Base-by-base conservation (phyloP, 1,284 basidiomycete species). In the Paramarasmius palmivorus region DNA sequence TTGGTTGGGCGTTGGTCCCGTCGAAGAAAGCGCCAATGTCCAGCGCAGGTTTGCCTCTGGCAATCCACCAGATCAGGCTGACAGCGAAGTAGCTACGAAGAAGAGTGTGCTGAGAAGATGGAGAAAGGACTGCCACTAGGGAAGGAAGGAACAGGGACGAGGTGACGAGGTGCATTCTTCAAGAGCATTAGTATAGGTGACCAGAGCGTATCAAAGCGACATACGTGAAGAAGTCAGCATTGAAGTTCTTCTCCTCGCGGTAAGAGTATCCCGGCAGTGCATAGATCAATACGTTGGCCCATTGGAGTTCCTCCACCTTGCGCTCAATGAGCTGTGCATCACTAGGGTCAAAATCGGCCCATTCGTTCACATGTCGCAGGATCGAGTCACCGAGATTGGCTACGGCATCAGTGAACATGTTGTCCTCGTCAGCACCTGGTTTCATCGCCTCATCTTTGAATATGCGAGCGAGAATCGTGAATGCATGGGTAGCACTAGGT, bases 401-500 rank as follows among this genome's bases (percentile, higher is more conserved):
- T 59, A 46, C 9, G 8, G 29, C 7, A 12, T n/a, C 12, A 8
- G 17, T 46, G 44, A 15, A 32, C 9, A 14, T 15, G n/a, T 46
- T n/a, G 25, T 44, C 51, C 23, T 63, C 63, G 1, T 60, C 42
- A 0, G 57, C 49, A 26, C 63, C 66, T 20, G 65, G 55, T 6
- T 64, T 59, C 15, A 67, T 55, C 1, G 47, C 50, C 48, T 62
- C 52, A 57, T 83, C 78, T 1, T 70, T 69, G n/a, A 76, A 60
- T 39, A 82, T 66, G 29, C 76, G 72, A 14, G 75, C 70, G 25
- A 82, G 57, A 42, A 80, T 71, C 2, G 72, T 73, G 39, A 84
- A 65, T 0, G 77, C 74, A 50, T 73, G 71, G 9, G 29, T 10
- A 7, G 44, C 14, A 17, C 29, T 19, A 19, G 44, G 15, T 10